Base-by-base conservation (phyloP, 2,329 filamentous ascomycete genomes). In the Lasiodiplodia sp. region DNA sequence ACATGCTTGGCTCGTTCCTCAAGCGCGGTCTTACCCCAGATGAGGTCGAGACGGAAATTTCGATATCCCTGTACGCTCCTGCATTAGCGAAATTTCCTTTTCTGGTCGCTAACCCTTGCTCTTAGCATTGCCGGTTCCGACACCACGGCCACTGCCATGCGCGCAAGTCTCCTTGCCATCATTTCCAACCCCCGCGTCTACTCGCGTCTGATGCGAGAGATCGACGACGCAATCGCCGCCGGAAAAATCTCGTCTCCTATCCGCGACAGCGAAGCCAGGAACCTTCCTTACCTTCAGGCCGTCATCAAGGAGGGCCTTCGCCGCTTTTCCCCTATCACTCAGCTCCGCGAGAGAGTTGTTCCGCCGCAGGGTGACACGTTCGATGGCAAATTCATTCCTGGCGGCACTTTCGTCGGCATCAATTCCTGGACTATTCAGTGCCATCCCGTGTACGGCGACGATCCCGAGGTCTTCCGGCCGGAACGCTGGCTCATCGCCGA, bases 1-100 rank as follows among this genome's bases (percentile, higher is more conserved):
- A 88, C 70, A 88, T 88, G 86, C 79, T 88, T 6, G 82, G 81
- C 2, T 83, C 84, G 0, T 87, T 87, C 71, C 80, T 86, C 67
- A 78, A 79, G 12, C 81, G 67, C 77, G 77, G 51, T 18, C 51
- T 86, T 2, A 76, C 77, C 56, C 72, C 82, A 75, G 70, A 77
- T 18, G 75, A 84, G 72, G 79, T 76, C 67, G 84, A 77, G 75
- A 82, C 76, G 71, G 83, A 85, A 71, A 81, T 78, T 1, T 82
- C 18, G 81, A 84, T 69, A 83, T 85, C 53, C 79, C 87, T 11
- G 87, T 86, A 64, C 31, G 60, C 47, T 31, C 60, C 47, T 64
- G 60, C 60, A 64, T 64, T 64, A 64, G 60, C 60, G 60, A 52
- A 18, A 52, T 38, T 64, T 52, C 44, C 47, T 25, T 10, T 64